Percentiles rank a stretch among this genome's conserved stretches.
phyloP scores from a whole-genome alignment of 805 yeast genomes.

The Ogataea nonfermentans region DNA sequence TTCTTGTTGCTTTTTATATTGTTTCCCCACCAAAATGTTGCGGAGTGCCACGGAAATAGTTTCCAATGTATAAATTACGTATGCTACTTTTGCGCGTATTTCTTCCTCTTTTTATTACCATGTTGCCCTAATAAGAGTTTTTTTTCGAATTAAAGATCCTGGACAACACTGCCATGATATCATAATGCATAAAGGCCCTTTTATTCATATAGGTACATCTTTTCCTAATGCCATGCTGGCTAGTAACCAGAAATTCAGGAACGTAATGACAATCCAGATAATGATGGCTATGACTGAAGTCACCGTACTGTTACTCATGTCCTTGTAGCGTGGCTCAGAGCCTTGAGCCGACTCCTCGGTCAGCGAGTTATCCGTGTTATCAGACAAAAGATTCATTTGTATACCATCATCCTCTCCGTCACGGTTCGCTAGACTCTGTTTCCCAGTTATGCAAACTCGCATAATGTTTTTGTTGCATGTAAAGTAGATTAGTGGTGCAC shows the following conservation, averaged over 20 bases:
- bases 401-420: slow-evolving; percentile 9
- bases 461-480: slow-evolving; percentile 57
- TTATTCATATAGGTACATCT: slow-evolving; percentile 27
- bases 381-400: slow-evolving; percentile 11
- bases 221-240: slow-evolving; percentile 34
- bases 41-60: too few species aligned
- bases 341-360: slow-evolving; percentile 7
- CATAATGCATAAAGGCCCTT: neutral
- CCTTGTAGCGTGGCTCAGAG: slow-evolving; percentile 38
- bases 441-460: slow-evolving; percentile 29
- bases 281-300: slow-evolving; percentile 53
- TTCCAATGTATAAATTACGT: too few species aligned
- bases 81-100: too few species aligned
- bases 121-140: too few species aligned
- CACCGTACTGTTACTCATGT: slow-evolving; percentile 66
- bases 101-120: too few species aligned
- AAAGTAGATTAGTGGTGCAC: slow-evolving; percentile 84
- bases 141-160: neutral
- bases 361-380: slow-evolving; percentile 13
- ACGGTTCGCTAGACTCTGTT: slow-evolving; percentile 3
- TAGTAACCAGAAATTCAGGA: slow-evolving; percentile 70
- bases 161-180: neutral
- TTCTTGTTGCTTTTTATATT: neutral
- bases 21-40: too few species aligned
- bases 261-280: slow-evolving; percentile 70